Base-by-base conservation (phyloP, 352 stramenopile genomes). In the Phytophthora pseudosyringae region DNA sequence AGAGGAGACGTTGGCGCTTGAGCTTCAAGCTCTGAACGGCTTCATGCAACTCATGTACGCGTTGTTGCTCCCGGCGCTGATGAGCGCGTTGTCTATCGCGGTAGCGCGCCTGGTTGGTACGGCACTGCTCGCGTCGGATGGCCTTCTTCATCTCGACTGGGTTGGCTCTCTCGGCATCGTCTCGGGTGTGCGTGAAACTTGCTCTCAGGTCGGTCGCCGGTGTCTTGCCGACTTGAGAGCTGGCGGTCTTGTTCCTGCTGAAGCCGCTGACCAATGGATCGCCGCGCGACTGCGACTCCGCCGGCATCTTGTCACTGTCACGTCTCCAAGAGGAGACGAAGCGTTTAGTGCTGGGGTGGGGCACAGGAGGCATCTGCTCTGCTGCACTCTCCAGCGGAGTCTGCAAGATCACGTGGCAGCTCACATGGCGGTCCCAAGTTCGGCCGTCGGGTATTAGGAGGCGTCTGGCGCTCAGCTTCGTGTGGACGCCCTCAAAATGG, bases 21-120 rank as follows among this genome's bases (percentile, higher is more conserved):
- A 21, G 21, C 21, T 21, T 21, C 21, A 21, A 21, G 21, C 21
- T 25, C 5, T 63, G 60, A 15, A 69, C n/a, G 40, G 56, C 51
- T 26, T 52, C 45, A 13, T 50, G 52, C 5, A 64, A 25, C 13
- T 33, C 39, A 4, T 72, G 49, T 9, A 68, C 32, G 11, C 0
- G 9, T 15, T 48, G 32, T 5, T 57, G 38, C 10, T 64, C 35
- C 2, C 47, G 29, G 5, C 29, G 29, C 31, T 60, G 11, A 0
- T 25, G 28, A 11, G 29, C 26, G 4, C 51, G 57, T 18, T 64
- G 38, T 54, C 49, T 63, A 13, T 57, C 45, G 8, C 57, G 64
- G 28, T 64, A 72, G n/a, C 64, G 64, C 4, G 64, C 58, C 32
- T 72, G 64, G 46, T 67, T 72, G 39, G 13, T 29, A 5, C 58